Conservation (phyloP, 2,329 filamentous ascomycete genomes). For the Aureobasidium pullulans region DNA sequence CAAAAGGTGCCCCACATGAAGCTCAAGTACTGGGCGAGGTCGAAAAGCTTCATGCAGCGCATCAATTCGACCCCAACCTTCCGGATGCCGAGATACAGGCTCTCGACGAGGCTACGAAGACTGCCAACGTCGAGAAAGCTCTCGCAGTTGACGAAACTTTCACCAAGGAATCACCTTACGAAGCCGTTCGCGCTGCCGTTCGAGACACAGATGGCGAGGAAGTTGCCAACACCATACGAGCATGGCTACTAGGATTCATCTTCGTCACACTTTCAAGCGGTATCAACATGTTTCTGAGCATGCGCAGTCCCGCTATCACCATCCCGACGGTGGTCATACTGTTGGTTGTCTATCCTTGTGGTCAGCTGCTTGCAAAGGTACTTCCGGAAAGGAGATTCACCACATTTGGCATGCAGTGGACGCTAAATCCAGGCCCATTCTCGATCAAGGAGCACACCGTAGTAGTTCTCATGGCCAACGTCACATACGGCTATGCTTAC, state of each 20-base stretch:
- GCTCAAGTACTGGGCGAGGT: not conserved
- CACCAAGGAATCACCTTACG: not conserved
- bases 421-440: slow-evolving; percentile 43
- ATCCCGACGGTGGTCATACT: slow-evolving; percentile 30
- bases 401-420: slow-evolving; percentile 16
- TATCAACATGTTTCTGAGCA: slow-evolving; percentile 26
- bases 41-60: not conserved
- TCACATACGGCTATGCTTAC: slow-evolving; percentile 18
- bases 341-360: slow-evolving; percentile 74
- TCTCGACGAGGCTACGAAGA: not conserved
- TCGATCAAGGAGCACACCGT: slow-evolving; percentile 53
- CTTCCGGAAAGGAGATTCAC: slow-evolving; percentile 46
- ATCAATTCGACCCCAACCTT: not conserved
- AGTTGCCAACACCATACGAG: slow-evolving; percentile 22
- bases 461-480: slow-evolving; percentile 30
- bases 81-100: not conserved
- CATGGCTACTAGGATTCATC: slow-evolving; percentile 28
- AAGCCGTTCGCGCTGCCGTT: not conserved
- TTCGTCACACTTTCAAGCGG: slow-evolving; percentile 23
- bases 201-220: not conserved
- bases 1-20: not conserved
- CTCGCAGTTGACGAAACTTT: not conserved
- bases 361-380: slow-evolving; percentile 67
- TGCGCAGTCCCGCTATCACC: slow-evolving; percentile 23
- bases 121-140: not conserved